Evolutionary conservation across 163 green algal species (phyloP), one percentile per base, ranked within the genome.

Genomic region (Prototheca stagnorum): DNA sequence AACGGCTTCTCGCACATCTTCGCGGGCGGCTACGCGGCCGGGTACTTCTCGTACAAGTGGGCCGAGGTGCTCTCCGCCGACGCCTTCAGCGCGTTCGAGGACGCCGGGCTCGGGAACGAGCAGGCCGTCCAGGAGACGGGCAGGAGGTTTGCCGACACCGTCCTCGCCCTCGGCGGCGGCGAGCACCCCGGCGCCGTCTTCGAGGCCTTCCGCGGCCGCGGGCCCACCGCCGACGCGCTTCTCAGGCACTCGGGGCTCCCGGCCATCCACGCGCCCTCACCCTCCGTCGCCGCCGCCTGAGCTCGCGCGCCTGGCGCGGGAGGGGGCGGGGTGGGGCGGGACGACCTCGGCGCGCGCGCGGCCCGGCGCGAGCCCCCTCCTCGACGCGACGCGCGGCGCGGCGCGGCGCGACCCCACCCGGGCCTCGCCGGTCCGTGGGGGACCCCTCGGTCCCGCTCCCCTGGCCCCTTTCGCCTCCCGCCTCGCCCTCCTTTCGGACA

Each of bases 1-100:
- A 95, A 85, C 73, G 62, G 61, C 44, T 97, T 98, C 58, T 58
- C 47, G 17, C 88, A 97, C 73, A 97, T 98, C 61, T 98, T 98
- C 69, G 83, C 86, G 1, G 81, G 81, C 11, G 72, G 68, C 11
- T 80, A 78, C 47, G 40, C 33, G 1, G 61, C 60, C 7, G 65
- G 56, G 60, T 57, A 85, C 72, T 49, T 49, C 71, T 74, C 44
- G 48, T 95, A 93, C 75, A 90, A 89, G 74, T 96, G 81, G 80
- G 84, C 86, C 2, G 84, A 88, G 62, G 79, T 92, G 53, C 69
- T 97, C 39, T 85, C 66, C 5, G 86, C 88, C 0, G 89, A 98
- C 54, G 88, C 89, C 0, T 98, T 94, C 62, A 65, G 53, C 4
- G 88, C 88, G 0, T 98, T 98, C 69, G 88, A 97, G 76, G 89